Percentiles rank a stretch among this genome's conserved stretches.
Conservation (phyloP, 345 rosid species). For the Salix koriyanagi region DNA sequence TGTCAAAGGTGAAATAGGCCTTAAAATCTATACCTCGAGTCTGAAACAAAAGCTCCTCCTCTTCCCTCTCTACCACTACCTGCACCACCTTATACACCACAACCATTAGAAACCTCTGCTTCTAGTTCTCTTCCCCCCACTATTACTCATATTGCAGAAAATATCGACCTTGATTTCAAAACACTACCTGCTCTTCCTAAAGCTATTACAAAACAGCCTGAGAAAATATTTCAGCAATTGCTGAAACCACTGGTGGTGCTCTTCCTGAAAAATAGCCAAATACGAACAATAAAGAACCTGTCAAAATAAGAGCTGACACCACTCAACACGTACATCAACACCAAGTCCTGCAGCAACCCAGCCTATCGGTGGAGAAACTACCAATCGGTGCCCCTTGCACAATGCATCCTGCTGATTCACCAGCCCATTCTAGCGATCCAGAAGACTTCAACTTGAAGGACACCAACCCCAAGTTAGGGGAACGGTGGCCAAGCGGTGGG, state of each 20-base stretch:
- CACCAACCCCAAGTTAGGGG: constrained; percentile 62
- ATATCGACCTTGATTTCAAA: constrained; percentile 9
- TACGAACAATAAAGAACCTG: constrained; percentile 6
- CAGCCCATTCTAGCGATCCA: constrained; percentile 22
- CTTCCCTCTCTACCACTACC: background rate
- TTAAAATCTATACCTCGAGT: constrained; percentile 34
- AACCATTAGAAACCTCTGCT: constrained; percentile 10
- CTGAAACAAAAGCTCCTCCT: constrained; percentile 16
- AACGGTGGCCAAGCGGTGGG: constrained; percentile 55
- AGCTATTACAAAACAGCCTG: constrained; percentile 19
- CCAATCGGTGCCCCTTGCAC: constrained; percentile 33
- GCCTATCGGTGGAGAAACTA: constrained; percentile 13
- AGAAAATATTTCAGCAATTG: constrained; percentile 16
- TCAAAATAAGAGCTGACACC: constrained; percentile 11
- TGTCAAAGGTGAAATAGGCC: constrained; percentile 59
- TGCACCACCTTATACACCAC: constrained; percentile 3
- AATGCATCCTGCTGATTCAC: constrained; percentile 33
- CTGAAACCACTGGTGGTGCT: background rate
- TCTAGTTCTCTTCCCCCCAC: background rate
- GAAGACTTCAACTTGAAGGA: constrained; percentile 65
- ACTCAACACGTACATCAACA: constrained; percentile 27
- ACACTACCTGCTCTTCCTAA: constrained; percentile 13
- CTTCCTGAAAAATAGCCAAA: background rate
- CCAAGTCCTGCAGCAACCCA: constrained; percentile 33
- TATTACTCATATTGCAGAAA: constrained; percentile 1